Evolutionary conservation across 345 rosid genomes (phyloP).

Genomic region (Cardamine chenopodiifolia): DNA sequence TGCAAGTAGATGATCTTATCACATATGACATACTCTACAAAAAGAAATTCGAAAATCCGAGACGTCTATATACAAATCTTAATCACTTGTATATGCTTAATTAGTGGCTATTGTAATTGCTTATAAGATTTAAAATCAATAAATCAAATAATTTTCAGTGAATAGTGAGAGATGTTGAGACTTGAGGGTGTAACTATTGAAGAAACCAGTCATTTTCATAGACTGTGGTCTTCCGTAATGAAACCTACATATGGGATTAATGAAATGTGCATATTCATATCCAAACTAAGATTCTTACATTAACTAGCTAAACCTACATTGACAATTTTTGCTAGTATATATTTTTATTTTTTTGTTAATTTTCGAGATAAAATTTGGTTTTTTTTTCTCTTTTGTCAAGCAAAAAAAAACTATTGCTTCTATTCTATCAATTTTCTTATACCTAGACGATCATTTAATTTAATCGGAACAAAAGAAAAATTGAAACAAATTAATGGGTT

Average conservation of each 20-base stretch:
- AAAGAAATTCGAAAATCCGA: background rate
- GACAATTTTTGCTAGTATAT: background rate
- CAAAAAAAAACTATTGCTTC: background rate
- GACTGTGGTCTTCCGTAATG: background rate
- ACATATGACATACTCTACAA: too few species aligned
- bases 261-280: background rate
- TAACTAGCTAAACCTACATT: background rate
- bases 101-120: background rate
- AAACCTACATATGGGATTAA: background rate
- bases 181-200: background rate
- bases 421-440: background rate
- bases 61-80: background rate
- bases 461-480: background rate
- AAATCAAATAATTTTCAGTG: background rate
- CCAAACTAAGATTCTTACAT: background rate
- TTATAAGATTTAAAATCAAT: background rate
- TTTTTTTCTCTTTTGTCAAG: too few species aligned
- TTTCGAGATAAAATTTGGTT: background rate
- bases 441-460: background rate
- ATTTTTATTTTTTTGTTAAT: background rate
- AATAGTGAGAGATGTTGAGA: background rate
- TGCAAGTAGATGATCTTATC: background rate
- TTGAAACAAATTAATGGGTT: constrained; percentile 8
- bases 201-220: background rate
- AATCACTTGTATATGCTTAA: background rate